A percentile compares a stretch with the other conserved stretches of the same genome.
These are phyloP conservation scores for Garcia nutans DNA, from an alignment of 345 rosid genomes.

Conservation along the genomic window DNA sequence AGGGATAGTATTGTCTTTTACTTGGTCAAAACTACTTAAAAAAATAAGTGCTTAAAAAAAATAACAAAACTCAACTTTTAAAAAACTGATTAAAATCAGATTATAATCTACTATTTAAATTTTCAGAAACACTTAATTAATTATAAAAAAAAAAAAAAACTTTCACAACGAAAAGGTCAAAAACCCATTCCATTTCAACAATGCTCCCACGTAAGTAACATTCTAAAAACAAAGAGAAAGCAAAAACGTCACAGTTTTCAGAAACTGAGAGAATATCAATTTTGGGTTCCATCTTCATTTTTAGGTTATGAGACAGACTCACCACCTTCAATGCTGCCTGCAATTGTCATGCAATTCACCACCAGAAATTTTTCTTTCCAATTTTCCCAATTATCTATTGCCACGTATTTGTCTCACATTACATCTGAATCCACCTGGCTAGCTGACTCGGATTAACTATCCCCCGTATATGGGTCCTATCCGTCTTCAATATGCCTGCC, in stretches of 20 bases:
- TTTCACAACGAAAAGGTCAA: too few relatives aligned
- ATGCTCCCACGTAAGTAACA: background rate
- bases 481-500: constrained; percentile 55
- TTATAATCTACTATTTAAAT: too few relatives aligned
- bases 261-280: background rate
- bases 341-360: background rate
- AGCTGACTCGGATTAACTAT: constrained; percentile 71
- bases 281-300: background rate
- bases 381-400: constrained; percentile 14
- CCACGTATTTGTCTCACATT: constrained; percentile 19
- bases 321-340: background rate
- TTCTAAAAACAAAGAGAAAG: background rate
- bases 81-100: too few relatives aligned
- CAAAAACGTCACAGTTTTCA: background rate
- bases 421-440: constrained; percentile 69
- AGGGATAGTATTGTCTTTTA: too few relatives aligned
- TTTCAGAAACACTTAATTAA: too few relatives aligned
- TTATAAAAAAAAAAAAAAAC: too few relatives aligned
- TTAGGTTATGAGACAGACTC: background rate
- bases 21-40: too few relatives aligned
- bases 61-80: too few relatives aligned
- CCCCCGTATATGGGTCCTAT: constrained; percentile 63
- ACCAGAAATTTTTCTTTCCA: background rate
- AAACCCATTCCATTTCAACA: background rate
- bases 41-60: too few relatives aligned